Base-by-base conservation (phyloP, 2,329 filamentous ascomycete species). In the Chaetomiaceae sp. region DNA sequence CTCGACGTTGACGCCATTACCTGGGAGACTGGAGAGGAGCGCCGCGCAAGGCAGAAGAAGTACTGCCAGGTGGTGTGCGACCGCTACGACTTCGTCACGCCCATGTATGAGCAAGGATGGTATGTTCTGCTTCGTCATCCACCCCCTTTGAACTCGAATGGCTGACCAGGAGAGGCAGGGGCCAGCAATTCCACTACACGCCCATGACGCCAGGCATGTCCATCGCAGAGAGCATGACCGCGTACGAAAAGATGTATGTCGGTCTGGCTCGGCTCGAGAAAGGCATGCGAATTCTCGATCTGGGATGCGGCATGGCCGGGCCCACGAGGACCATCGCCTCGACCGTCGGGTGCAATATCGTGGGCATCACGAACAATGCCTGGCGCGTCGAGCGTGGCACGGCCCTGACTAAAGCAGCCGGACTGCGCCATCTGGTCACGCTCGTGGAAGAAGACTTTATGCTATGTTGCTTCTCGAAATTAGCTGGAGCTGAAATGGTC, bases 361-460 rank as follows among this genome's bases (percentile, higher is more conserved):
- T 81, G 27, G 84, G 84, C 36, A 65, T 88, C 66, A 88, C 87
- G 73, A 88, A 87, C 76, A 88, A 86, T 64, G 82, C 86, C 67
- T 88, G 88, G 70, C 84, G 88, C 67, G 87, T 88, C 55, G 75
- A 87, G 65, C 79, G 84, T 51, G 84, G 83, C 4, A 81, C 78
- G 19, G 69, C 68, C 33, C 86, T 88, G 61, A 83, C 83, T 1
- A 66, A 73, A 55, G 79, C 80, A 61, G 81, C 85, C 62, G 81
- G 81, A 22, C 68, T 88, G 29, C 69, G 74, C 3, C 63, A 84
- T 58, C 79, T 84, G 66, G 67, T 86, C 55, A 75, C 69, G 54
- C 86, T 83, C 59, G 75, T 79, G 51, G 86, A 88, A 70, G 84
- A 83, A 32, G 84, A 88, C 60, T 88, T 88, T 64, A 86, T 88